phyloP scores from a whole-genome alignment of 495 filamentous ascomycete species.

The Platismatia glauca region DNA sequence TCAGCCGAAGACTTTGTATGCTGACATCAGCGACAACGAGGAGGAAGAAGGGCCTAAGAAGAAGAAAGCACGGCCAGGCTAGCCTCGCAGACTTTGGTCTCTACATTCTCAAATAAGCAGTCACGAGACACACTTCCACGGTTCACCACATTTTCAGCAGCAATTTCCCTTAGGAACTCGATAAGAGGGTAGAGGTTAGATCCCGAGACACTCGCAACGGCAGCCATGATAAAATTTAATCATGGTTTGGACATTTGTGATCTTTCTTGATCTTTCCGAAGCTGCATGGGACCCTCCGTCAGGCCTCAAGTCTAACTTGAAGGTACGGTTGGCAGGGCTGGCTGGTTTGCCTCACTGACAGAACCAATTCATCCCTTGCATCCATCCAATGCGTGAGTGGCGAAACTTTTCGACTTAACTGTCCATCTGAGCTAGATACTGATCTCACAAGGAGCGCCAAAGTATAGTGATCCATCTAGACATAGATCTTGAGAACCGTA shows the following conservation, averaged over 20 bases:
- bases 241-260: background rate
- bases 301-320: background rate
- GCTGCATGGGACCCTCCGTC: background rate
- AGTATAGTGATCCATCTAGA: too few relatives aligned
- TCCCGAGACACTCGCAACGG: background rate
- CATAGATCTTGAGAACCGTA: too few relatives aligned
- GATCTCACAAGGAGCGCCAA: too few relatives aligned
- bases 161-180: background rate
- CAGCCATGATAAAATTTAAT: background rate
- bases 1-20: constrained; percentile 87
- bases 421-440: background rate
- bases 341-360: background rate
- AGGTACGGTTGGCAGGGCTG: background rate
- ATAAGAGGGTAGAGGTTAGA: background rate
- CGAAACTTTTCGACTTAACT: background rate
- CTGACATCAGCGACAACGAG: constrained; percentile 87
- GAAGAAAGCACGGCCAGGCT: constrained; percentile 49
- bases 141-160: background rate
- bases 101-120: background rate
- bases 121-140: background rate
- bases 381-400: background rate
- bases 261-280: background rate
- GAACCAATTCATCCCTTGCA: background rate
- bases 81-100: background rate
- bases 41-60: constrained; percentile 57